Evolutionary conservation across 768 basidiomycete species (phyloP).

Genomic region (Auriculariales sp.): DNA sequence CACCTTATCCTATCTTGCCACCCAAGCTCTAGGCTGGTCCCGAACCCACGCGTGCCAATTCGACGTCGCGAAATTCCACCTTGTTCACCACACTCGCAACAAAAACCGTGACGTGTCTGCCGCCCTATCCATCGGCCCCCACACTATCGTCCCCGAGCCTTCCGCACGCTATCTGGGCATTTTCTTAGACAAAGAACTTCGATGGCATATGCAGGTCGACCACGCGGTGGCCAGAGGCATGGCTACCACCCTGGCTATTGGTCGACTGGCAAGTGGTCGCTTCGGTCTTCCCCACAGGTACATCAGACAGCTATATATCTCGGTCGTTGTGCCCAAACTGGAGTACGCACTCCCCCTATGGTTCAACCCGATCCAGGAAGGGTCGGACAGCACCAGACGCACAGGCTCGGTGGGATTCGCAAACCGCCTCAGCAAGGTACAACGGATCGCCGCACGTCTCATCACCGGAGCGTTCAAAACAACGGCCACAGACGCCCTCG

Average conservation of each 20-base stretch:
- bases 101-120: not conserved
- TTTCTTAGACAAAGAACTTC: conserved; percentile 2
- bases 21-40: not conserved
- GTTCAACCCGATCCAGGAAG: not conserved
- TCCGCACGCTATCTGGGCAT: conserved; percentile 2
- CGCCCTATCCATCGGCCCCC: too few species aligned
- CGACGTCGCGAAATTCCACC: not conserved
- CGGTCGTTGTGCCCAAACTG: not conserved
- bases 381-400: not conserved
- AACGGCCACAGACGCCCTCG: not conserved
- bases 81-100: not conserved
- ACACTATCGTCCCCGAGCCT: not conserved
- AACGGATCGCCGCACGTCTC: not conserved
- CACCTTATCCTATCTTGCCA: not conserved
- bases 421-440: not conserved
- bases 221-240: not conserved
- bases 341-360: not conserved
- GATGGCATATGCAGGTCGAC: conserved; percentile 1
- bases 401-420: not conserved
- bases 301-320: not conserved
- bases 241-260: not conserved
- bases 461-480: not conserved
- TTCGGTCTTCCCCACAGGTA: not conserved
- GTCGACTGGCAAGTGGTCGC: not conserved
- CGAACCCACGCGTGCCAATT: not conserved